phyloP scores from a whole-genome alignment of 164 flowering plant genomes.

The Stephania yunnanensis region DNA sequence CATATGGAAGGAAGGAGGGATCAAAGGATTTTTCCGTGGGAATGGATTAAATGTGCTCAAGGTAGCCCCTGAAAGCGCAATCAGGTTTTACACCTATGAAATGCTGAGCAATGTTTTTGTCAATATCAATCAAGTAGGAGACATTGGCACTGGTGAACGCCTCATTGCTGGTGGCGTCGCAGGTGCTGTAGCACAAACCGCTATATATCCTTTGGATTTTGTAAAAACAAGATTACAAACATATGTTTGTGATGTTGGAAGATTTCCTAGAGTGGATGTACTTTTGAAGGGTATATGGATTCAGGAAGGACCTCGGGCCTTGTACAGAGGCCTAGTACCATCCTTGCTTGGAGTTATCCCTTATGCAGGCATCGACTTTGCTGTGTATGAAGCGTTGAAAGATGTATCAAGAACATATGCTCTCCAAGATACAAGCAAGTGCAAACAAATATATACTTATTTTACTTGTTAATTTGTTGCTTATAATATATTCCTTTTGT shows the following conservation, averaged over 20 bases:
- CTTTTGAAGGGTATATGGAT: slow-evolving; percentile 74
- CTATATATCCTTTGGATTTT: slow-evolving; percentile 88
- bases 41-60: slow-evolving; percentile 93
- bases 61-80: slow-evolving; percentile 98
- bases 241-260: slow-evolving; percentile 50
- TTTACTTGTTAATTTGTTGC: not conserved
- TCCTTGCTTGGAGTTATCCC: slow-evolving; percentile 94
- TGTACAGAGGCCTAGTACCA: slow-evolving; percentile 82
- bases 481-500: not conserved
- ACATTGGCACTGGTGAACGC: slow-evolving; percentile 75
- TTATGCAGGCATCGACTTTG: slow-evolving; percentile 93
- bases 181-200: slow-evolving; percentile 92
- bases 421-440: slow-evolving; percentile 59
- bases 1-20: slow-evolving; percentile 48
- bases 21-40: slow-evolving; percentile 81
- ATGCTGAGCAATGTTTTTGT: slow-evolving; percentile 54
- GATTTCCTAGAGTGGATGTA: slow-evolving; percentile 49
- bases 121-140: slow-evolving; percentile 48
- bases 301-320: slow-evolving; percentile 89
- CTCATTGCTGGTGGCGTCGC: slow-evolving; percentile 87
- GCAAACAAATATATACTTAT: not conserved
- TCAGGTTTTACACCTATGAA: slow-evolving; percentile 82
- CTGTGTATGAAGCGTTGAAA: slow-evolving; percentile 86
- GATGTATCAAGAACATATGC: slow-evolving; percentile 71
- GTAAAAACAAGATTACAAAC: slow-evolving; percentile 93